Evolutionary conservation across 2,329 filamentous ascomycete species (phyloP).

Genomic region (Fusarium hainanense): DNA sequence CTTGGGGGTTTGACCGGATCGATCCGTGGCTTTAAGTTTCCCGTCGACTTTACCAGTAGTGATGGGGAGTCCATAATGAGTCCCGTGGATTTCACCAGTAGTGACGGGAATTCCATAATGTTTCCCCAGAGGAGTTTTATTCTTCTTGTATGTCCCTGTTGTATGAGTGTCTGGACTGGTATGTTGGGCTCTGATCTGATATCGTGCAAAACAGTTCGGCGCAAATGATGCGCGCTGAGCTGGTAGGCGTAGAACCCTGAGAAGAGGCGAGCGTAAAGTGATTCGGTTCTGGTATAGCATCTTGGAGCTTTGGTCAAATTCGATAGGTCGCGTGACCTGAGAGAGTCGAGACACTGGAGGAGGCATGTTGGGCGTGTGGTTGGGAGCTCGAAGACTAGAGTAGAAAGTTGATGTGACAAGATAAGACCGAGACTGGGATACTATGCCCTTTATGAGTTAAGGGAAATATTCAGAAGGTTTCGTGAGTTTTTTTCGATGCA

Average conservation of each 20-base stretch:
- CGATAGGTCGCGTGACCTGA: neutral
- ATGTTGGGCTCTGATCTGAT: neutral
- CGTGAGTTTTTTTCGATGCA: neutral
- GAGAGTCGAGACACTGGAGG: neutral
- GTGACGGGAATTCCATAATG: neutral
- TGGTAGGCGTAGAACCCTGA: too few species aligned
- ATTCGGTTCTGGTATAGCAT: neutral
- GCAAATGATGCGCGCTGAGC: neutral
- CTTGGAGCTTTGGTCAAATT: neutral
- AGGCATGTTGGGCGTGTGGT: neutral
- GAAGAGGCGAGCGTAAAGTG: neutral
- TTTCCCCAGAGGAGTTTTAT: neutral
- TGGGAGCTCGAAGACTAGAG: neutral
- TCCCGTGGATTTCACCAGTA: neutral
- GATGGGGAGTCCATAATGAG: neutral
- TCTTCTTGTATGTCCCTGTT: neutral
- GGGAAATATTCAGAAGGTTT: neutral
- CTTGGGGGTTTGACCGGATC: neutral
- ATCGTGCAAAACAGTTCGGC: too few species aligned
- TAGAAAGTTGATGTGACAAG: neutral
- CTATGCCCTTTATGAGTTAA: neutral
- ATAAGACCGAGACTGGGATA: neutral
- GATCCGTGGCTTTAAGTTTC: neutral
- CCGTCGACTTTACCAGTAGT: neutral
- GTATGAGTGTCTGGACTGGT: neutral